These are phyloP conservation scores for Crotalaria pallida DNA, from an alignment of 306 rosid species.

Conservation along the genomic window DNA sequence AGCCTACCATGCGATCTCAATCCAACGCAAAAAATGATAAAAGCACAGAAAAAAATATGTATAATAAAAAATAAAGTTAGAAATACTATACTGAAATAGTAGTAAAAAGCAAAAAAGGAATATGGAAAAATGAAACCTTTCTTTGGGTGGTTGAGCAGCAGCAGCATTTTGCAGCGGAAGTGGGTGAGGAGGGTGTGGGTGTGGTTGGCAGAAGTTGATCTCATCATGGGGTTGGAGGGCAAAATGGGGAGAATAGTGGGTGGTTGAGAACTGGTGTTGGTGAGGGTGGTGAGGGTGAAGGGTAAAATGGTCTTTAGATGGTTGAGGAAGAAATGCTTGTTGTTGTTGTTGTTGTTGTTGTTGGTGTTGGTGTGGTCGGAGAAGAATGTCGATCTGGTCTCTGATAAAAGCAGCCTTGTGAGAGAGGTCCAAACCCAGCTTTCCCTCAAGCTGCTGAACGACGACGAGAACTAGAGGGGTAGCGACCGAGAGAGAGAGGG, in stretches of 20 bases:
- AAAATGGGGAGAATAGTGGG: constrained; percentile 65
- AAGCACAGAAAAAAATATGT: not conserved
- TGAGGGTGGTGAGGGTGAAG: constrained; percentile 27
- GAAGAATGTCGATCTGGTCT: constrained; percentile 72
- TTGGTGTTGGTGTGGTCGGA: constrained; percentile 37
- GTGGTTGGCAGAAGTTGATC: constrained; percentile 43
- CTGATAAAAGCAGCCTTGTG: constrained; percentile 63
- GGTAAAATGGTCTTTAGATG: constrained; percentile 43
- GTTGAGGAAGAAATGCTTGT: constrained; percentile 16
- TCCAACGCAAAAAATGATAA: not conserved
- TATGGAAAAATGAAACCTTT: constrained; percentile 37
- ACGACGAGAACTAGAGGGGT: too few relatives aligned
- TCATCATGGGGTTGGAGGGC: constrained; percentile 38
- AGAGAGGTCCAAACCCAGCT: constrained; percentile 60
- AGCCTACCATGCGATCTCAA: not conserved
- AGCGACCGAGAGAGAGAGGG: too few relatives aligned
- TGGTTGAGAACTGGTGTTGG: constrained; percentile 25
- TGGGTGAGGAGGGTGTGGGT: not conserved
- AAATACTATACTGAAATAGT: too few relatives aligned
- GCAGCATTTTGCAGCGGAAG: constrained; percentile 30
- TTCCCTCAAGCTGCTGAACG: constrained; percentile 61
- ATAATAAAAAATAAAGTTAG: too few relatives aligned
- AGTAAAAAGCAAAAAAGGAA: not conserved
- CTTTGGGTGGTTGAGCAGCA: constrained; percentile 31
- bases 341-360: constrained; percentile 21